Percentiles rank a stretch among this genome's conserved stretches.
phyloP scores from a whole-genome alignment of 768 basidiomycete species.

The Cystoderma amianthinum region DNA sequence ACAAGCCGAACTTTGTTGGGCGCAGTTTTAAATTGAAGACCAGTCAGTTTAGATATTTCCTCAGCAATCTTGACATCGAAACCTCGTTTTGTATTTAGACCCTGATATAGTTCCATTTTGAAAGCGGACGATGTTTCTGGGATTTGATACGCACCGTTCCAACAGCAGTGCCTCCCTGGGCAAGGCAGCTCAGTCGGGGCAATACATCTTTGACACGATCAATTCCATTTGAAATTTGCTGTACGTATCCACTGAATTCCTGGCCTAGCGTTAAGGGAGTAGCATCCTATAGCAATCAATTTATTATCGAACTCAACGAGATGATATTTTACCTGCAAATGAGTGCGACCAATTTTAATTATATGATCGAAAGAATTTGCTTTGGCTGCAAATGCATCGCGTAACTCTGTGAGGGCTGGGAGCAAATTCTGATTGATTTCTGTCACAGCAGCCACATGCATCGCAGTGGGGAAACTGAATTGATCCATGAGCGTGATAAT shows the following conservation, averaged over 20 bases:
- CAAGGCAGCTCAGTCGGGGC: conserved; percentile 82
- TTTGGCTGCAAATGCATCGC: conserved; percentile 80
- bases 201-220: conserved; percentile 74
- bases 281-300: conserved; percentile 61
- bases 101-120: conserved; percentile 38
- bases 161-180: conserved; percentile 98
- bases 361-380: conserved; percentile 80
- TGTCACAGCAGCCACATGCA: conserved; percentile 95
- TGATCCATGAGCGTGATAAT: neutral
- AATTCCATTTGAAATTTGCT: conserved; percentile 89
- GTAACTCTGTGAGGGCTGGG: conserved; percentile 80
- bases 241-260: conserved; percentile 98
- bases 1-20: conserved; percentile 79
- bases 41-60: conserved; percentile 88
- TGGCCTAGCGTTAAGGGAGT: conserved; percentile 97
- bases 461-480: conserved; percentile 91
- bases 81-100: conserved; percentile 93
- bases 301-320: neutral
- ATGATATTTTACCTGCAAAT: conserved; percentile 60
- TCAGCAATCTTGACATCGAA: conserved; percentile 93
- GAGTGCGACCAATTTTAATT: conserved; percentile 98
- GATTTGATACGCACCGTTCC: conserved; percentile 67
- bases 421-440: conserved; percentile 77
- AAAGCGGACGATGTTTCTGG: conserved; percentile 1
- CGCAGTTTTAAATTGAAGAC: conserved; percentile 88